These are phyloP conservation scores for Plantago coronopus DNA, from an alignment of 305 asterid genomes.

Conservation along the genomic window DNA sequence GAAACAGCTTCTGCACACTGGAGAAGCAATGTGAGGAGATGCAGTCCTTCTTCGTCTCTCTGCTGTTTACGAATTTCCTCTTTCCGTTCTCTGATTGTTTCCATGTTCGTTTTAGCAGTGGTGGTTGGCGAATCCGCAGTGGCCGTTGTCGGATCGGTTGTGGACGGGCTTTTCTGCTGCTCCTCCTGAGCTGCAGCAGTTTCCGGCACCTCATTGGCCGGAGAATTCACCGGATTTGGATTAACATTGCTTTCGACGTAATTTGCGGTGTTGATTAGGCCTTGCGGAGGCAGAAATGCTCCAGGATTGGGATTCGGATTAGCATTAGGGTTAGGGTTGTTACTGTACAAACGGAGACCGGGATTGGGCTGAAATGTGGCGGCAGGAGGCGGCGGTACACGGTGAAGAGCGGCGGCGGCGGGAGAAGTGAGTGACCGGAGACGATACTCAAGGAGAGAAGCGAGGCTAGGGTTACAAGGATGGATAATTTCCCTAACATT, in stretches of 20 bases:
- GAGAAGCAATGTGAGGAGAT: conserved; percentile 66
- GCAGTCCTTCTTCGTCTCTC: conserved; percentile 83
- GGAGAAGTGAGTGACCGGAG: conserved; percentile 64
- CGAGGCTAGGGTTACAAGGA: conserved; percentile 94
- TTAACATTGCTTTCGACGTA: conserved; percentile 5
- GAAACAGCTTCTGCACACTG: conserved; percentile 94
- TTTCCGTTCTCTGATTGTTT: conserved; percentile 33
- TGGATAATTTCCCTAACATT: conserved; percentile 86
- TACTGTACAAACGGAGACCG: conserved; percentile 10
- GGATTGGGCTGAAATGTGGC: conserved; percentile 6
- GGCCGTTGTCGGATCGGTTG: conserved; percentile 12
- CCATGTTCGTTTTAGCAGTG: conserved; percentile 12
- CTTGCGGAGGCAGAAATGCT: conserved; percentile 26
- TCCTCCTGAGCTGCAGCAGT: conserved; percentile 12
- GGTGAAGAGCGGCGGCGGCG: too few species aligned
- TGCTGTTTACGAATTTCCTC: conserved; percentile 53
- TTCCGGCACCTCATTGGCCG: background rate
- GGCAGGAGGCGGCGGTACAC: background rate
- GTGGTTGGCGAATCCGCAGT: conserved; percentile 24
- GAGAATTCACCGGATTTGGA: conserved; percentile 12
- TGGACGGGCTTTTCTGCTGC: conserved; percentile 33
- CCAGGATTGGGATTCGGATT: too few species aligned
- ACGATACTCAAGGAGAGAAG: conserved; percentile 63
- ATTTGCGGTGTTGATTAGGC: conserved; percentile 17
- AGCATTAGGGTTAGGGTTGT: too few species aligned